These are phyloP conservation scores for Vigna angularis DNA, from an alignment of 306 rosid species.

Conservation along the genomic window DNA sequence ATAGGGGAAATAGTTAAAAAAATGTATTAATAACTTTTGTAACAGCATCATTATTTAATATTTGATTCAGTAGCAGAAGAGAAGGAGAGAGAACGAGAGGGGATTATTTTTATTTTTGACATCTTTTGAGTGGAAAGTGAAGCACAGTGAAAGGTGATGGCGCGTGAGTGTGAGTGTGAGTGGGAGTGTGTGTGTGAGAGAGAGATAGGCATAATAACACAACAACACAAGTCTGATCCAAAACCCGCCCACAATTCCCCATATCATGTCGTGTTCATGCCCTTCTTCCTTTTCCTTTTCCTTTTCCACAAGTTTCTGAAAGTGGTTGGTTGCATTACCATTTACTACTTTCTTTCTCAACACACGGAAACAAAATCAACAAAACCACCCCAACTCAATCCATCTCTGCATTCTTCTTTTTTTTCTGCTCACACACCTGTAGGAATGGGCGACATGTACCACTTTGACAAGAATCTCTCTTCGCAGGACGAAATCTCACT, in stretches of 20 bases:
- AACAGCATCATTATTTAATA: neutral
- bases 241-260: slow-evolving; percentile 52
- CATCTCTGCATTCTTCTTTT: neutral
- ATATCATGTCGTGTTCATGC: slow-evolving; percentile 34
- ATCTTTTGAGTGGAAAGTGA: neutral
- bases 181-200: neutral
- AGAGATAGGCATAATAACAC: neutral
- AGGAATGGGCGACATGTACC: slow-evolving; percentile 41
- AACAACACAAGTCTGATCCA: slow-evolving; percentile 20
- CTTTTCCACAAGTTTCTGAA: slow-evolving; percentile 35
- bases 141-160: neutral
- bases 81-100: neutral
- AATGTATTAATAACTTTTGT: no score
- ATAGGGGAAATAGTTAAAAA: no score
- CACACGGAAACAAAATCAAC: neutral
- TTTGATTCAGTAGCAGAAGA: neutral
- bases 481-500: slow-evolving; percentile 87
- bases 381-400: neutral
- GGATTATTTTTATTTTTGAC: neutral
- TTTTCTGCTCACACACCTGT: neutral
- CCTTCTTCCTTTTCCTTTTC: slow-evolving; percentile 16
- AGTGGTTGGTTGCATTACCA: slow-evolving; percentile 36
- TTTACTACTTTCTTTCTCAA: slow-evolving; percentile 38
- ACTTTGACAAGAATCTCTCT: slow-evolving; percentile 50
- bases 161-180: slow-evolving; percentile 39